These are phyloP conservation scores for Pichia sp. DNA, from an alignment of 1,139 yeast species.

Conservation along the genomic window DNA sequence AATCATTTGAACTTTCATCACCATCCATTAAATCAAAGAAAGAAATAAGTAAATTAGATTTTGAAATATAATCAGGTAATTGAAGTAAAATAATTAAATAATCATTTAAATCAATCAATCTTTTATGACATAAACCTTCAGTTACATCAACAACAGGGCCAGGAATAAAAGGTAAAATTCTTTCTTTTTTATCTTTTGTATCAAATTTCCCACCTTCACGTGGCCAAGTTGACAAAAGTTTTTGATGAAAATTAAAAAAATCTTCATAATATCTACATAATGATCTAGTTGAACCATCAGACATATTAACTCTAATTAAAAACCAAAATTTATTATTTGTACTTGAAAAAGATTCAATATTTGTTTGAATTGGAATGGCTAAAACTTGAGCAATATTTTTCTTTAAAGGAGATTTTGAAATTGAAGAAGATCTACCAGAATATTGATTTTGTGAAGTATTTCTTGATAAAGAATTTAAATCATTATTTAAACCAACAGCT, in stretches of 20 bases:
- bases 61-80: conserved; percentile 73
- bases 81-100: conserved; percentile 71
- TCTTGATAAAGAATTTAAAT: conserved; percentile 24
- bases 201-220: conserved; percentile 84
- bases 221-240: conserved; percentile 77
- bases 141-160: conserved; percentile 94
- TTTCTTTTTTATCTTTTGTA: conserved; percentile 44
- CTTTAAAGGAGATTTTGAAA: conserved; percentile 4
- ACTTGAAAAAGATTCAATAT: conserved; percentile 64
- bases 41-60: conserved; percentile 59
- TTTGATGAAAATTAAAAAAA: conserved; percentile 89
- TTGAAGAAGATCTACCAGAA: conserved; percentile 6
- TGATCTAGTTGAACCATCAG: conserved; percentile 63
- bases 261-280: conserved; percentile 92
- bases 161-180: conserved; percentile 90
- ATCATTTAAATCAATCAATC: conserved; percentile 79
- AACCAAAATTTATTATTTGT: conserved; percentile 92
- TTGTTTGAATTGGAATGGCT: conserved; percentile 21
- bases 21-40: conserved; percentile 68
- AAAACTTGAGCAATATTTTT: conserved; percentile 1
- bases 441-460: conserved; percentile 8
- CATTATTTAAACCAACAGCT: conserved; percentile 49
- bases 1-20: conserved; percentile 34
- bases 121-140: conserved; percentile 77
- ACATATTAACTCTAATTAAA: conserved; percentile 61